A percentile compares a stretch with the other conserved stretches of the same genome.
These are phyloP conservation scores for Pythium chondricola DNA, from an alignment of 352 stramenopile species.

Conservation along the genomic window DNA sequence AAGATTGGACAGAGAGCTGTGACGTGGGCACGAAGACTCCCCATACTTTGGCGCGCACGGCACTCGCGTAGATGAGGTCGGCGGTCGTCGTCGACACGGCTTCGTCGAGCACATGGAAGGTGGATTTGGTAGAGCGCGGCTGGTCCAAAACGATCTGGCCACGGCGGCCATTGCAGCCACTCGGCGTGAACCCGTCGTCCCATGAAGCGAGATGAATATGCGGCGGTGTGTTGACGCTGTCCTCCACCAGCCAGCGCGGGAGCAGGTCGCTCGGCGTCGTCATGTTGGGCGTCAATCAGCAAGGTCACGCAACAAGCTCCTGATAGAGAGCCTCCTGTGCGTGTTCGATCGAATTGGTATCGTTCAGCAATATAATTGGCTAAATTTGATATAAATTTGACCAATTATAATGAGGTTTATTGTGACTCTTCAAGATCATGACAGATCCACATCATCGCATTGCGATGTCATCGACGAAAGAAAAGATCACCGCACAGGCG, in stretches of 20 bases:
- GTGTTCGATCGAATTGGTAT: too few species aligned
- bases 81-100: conserved; percentile 39
- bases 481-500: too few species aligned
- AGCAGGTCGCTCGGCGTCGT: conserved; percentile 9
- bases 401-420: too few species aligned
- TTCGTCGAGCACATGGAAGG: conserved; percentile 38
- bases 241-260: conserved; percentile 15
- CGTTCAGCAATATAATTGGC: too few species aligned
- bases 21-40: conserved; percentile 49
- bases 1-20: conserved; percentile 11
- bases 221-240: not conserved
- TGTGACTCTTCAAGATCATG: too few species aligned
- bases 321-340: too few species aligned
- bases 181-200: conserved; percentile 62
- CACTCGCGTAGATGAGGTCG: conserved; percentile 50
- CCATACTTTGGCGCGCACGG: conserved; percentile 51
- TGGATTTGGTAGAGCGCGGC: conserved; percentile 23
- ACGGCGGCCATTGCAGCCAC: conserved; percentile 29
- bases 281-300: too few species aligned
- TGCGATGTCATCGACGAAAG: too few species aligned
- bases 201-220: conserved; percentile 17
- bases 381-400: too few species aligned
- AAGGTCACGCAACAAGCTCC: too few species aligned
- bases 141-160: conserved; percentile 44
- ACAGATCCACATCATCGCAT: too few species aligned